Base-by-base conservation (phyloP, 371 early-diverging fungal genomes). In the Polyrhizophydium stewartii region DNA sequence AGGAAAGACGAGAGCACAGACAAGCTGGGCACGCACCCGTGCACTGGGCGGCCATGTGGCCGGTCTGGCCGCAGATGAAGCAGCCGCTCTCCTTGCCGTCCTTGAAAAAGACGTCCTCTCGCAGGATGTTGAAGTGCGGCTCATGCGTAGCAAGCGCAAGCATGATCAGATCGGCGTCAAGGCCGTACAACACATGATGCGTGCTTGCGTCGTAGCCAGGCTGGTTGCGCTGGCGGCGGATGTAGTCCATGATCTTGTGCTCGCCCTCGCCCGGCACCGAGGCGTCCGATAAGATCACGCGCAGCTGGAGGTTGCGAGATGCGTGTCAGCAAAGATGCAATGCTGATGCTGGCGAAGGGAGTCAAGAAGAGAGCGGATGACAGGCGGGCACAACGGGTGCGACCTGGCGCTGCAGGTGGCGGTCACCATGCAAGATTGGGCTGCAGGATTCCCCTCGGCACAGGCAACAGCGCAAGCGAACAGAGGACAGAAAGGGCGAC, bases 141-240 rank as follows among this genome's bases (percentile, higher is more conserved):
- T 98, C 97, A 71, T 98, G 98, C 5, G 98, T 94, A 9, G 93
- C 93, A n/a, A 99, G 76, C 22, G 97, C 95, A 56, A 99, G 81
- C 96, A 99, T 99, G 70, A 99, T 99, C 56, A 99, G 77, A 85
- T 99, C 99, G 25, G 99, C 99, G 82, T 99, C 99, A 70, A 99
- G 83, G 38, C 98, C 97, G 75, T 97, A 99, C 59, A 99, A 88
- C 24, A 94, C 92, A 70, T 99, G 99, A 1, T 75, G 77, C 16
- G 95, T 96, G 68, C 93, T 92, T 27, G 94, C 87, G 68, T 96
- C 85, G 67, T 95, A 87, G 41, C 87, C 87, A 7, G 89, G 83
- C 52, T 79, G 78, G 45, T 77, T 69, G 57, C 96, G 83, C 66
- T 93, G 92, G 3, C 85, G 82, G 33, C 99, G 88, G 65, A 99